Base-by-base conservation (phyloP, 2,329 filamentous ascomycete genomes). In the Pestalotiopsis sp. region DNA sequence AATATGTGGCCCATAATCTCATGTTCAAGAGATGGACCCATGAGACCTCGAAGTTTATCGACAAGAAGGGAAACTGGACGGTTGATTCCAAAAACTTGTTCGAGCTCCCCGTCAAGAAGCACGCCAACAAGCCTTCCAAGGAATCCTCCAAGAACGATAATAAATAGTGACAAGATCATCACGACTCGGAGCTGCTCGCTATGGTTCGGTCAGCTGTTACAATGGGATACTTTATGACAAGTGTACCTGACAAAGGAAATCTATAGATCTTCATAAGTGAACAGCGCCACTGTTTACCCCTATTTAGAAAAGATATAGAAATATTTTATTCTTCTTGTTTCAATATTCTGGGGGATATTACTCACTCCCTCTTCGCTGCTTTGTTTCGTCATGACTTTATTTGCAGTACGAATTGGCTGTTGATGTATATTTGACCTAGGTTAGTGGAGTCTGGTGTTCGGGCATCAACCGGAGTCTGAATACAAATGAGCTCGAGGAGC, bases 1-100 rank as follows among this genome's bases (percentile, higher is more conserved):
- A 59, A 13, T 45, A 68, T 4, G 9, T 23, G 17, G 59, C 61
- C 7, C 14, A 25, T 12, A 23, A 38, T 11, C 25, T 70, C 20
- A 65, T 61, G 38, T 71, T 71, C 66, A 68, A 65, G 49, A 49
- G 27, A 56, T 69, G 68, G 68, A 65, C 70, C 7, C 56, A 39
- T 25, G 62, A 62, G 7, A 41, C 45, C 14, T 23, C 20, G 31
- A 61, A 25, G 25, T 64, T 66, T 25, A 4, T 49, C 27, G 58
- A 58, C 20, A 20, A 31, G 17, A 20, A 69, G 11, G 67, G 62
- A 20, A 52, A 64, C 36, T 68, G 61, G 61, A 64, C 23, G n/a
- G 23, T 36, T 14, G 65, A 61, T 39, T 14, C 25, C 2, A n/a
- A 62, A 14, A 3, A 14, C 31, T 7, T 65, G 38, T 65, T 65